A percentile compares a stretch with the other conserved stretches of the same genome.
phyloP scores from a whole-genome alignment of 176 grass and related monocot genomes.

The Eleusine indica region DNA sequence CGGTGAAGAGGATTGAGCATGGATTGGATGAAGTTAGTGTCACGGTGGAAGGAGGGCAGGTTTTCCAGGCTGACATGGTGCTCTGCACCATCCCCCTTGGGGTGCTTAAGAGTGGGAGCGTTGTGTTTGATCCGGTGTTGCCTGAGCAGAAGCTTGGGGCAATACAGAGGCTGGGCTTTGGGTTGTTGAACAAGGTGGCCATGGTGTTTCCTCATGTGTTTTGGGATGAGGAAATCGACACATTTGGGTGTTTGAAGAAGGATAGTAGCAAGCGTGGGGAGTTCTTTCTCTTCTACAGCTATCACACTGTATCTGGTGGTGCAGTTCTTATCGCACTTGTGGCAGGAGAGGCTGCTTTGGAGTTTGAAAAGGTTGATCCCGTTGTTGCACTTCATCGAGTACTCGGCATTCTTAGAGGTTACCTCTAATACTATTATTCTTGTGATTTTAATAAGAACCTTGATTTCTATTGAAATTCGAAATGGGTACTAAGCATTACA shows the following conservation, averaged over 20 bases:
- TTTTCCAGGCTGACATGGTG: conserved; percentile 82
- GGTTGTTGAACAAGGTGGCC: conserved; percentile 89
- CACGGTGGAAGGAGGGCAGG: conserved; percentile 62
- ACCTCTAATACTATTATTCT: neutral
- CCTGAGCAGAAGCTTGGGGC: conserved; percentile 68
- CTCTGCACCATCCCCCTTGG: conserved; percentile 91
- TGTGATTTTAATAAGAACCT: conserved; percentile 6
- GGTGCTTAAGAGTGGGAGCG: conserved; percentile 63
- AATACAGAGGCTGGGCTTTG: conserved; percentile 78
- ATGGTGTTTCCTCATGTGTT: conserved; percentile 92
- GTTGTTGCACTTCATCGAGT: conserved; percentile 70
- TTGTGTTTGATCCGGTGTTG: conserved; percentile 76
- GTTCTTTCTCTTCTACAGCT: conserved; percentile 94
- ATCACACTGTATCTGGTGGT: conserved; percentile 91
- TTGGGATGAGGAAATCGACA: conserved; percentile 90
- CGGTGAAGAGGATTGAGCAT: conserved; percentile 65
- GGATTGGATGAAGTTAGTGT: conserved; percentile 59
- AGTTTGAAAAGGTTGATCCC: conserved; percentile 84
- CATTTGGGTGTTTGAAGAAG: conserved; percentile 89
- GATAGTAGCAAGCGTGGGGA: conserved; percentile 81
- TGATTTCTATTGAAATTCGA: neutral
- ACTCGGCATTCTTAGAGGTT: conserved; percentile 86
- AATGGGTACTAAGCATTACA: neutral
- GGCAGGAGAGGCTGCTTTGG: conserved; percentile 83
- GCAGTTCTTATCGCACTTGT: conserved; percentile 85